These are phyloP conservation scores for Volvox carteri DNA, from an alignment of 163 green algal genomes.

Conservation along the genomic window DNA sequence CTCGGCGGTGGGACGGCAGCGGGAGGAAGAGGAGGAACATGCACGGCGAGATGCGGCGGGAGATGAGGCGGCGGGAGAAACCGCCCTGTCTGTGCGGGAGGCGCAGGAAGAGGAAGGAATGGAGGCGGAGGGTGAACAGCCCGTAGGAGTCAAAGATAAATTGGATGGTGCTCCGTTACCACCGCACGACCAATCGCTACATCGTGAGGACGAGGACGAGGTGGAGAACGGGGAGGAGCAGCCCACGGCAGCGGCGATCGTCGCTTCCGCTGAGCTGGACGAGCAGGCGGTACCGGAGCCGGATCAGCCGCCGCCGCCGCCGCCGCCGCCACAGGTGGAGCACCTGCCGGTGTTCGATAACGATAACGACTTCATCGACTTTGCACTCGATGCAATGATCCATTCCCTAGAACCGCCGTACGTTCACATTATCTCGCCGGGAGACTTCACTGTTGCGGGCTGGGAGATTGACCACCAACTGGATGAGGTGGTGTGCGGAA, in stretches of 20 bases:
- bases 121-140: background rate
- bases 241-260: background rate
- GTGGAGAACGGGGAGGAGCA: background rate
- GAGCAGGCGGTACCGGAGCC: conserved; percentile 11
- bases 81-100: background rate
- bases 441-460: conserved; percentile 54
- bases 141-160: background rate
- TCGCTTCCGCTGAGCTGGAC: background rate
- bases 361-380: conserved; percentile 62
- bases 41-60: background rate
- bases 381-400: conserved; percentile 57
- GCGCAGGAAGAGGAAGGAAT: background rate
- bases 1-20: conserved; percentile 1
- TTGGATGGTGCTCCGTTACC: background rate
- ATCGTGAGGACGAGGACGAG: background rate
- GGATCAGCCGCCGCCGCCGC: background rate
- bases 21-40: background rate
- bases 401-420: conserved; percentile 52
- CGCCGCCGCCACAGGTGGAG: background rate
- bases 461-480: conserved; percentile 64
- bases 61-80: too few species aligned
- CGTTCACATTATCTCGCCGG: background rate
- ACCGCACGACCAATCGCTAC: background rate
- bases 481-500: conserved; percentile 29
- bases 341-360: conserved; percentile 29